Evolutionary conservation across 192 early-diverging fungal species (phyloP).

Genomic region (Powellomyces hirtus): DNA sequence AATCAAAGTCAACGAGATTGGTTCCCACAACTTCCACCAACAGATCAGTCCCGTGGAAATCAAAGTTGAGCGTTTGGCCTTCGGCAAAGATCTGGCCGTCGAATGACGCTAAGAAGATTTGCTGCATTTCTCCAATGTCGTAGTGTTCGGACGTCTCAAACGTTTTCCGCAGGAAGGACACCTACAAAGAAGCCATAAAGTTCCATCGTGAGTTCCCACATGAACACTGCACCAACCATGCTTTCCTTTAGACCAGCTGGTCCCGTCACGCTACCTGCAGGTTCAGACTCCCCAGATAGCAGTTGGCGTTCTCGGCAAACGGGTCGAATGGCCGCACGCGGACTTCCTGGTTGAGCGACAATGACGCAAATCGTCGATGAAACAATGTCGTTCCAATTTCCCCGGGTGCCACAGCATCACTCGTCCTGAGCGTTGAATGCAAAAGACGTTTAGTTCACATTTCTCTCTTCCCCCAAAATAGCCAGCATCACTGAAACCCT

Average conservation of each 20-base stretch:
- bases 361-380: constrained; percentile 66
- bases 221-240: too few species aligned
- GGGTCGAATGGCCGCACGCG: constrained; percentile 66
- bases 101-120: constrained; percentile 52
- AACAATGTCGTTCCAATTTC: constrained; percentile 52
- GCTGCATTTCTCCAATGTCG: constrained; percentile 28
- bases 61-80: constrained; percentile 75
- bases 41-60: constrained; percentile 77
- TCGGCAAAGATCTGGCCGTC: constrained; percentile 77
- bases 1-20: constrained; percentile 56
- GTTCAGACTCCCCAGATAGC: constrained; percentile 44
- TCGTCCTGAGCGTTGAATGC: constrained; percentile 31
- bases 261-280: too few species aligned
- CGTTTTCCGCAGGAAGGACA: constrained; percentile 5
- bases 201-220: too few species aligned
- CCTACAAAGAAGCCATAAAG: too few species aligned
- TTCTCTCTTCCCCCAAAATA: too few species aligned
- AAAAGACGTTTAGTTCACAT: too few species aligned
- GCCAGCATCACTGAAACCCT: neutral
- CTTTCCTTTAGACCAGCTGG: too few species aligned
- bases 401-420: constrained; percentile 43
- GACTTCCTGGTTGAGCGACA: constrained; percentile 64
- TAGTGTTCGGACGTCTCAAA: constrained; percentile 10
- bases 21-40: constrained; percentile 43
- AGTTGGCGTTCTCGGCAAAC: constrained; percentile 37